Percentiles rank a stretch among this genome's conserved stretches.
phyloP scores from a whole-genome alignment of 768 basidiomycete genomes.

The Tylopilus sp. region DNA sequence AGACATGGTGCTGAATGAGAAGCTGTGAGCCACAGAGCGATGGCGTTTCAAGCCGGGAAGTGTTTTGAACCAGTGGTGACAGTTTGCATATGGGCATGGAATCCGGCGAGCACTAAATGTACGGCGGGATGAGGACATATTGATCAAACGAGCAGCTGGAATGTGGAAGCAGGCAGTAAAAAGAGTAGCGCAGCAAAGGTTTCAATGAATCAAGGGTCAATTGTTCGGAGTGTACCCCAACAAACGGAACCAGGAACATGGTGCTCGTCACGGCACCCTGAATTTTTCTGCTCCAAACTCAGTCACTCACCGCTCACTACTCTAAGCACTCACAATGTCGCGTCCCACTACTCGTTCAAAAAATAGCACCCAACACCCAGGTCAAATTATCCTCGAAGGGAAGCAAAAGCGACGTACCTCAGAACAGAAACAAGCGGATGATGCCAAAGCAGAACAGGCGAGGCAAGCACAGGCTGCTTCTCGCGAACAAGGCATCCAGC shows the following conservation, averaged over 20 bases:
- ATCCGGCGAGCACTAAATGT: background rate
- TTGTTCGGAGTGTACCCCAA: too few species aligned
- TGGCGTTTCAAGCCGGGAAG: background rate
- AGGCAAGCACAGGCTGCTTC: background rate
- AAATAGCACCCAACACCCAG: background rate
- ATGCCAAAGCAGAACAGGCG: background rate
- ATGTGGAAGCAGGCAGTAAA: too few species aligned
- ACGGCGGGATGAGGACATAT: too few species aligned
- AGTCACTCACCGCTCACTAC: too few species aligned
- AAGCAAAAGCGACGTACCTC: background rate
- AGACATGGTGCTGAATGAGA: too few species aligned
- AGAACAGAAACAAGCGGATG: background rate
- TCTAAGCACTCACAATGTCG: too few species aligned
- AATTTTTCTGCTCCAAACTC: too few species aligned
- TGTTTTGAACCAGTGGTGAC: background rate
- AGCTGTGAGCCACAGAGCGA: background rate
- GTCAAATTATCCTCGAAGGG: background rate
- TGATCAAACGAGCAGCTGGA: too few species aligned
- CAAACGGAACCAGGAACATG: too few species aligned
- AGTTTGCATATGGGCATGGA: conserved; percentile 1
- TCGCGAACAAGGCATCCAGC: background rate
- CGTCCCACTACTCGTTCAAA: background rate
- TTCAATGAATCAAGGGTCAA: too few species aligned
- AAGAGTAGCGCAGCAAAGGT: too few species aligned
- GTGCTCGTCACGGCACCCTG: too few species aligned